Conservation (phyloP, 2,329 filamentous ascomycete species). For the Diaporthe sp. region DNA sequence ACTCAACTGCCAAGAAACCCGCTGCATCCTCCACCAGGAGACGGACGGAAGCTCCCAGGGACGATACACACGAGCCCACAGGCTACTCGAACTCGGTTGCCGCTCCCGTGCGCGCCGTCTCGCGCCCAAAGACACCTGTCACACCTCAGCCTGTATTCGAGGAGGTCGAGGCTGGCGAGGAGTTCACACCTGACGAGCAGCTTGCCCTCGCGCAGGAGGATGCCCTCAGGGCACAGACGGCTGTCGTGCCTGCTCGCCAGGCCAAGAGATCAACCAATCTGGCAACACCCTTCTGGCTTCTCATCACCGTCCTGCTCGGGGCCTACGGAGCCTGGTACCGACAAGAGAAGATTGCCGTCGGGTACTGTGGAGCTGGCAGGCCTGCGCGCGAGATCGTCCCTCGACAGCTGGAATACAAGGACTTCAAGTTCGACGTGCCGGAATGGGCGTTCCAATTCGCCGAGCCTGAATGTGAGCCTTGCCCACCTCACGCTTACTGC, state of each 20-base stretch:
- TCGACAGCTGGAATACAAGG: slow-evolving; percentile 51
- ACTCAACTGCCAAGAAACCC: slow-evolving; percentile 51
- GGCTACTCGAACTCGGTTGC: slow-evolving; percentile 69
- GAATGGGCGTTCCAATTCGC: slow-evolving; percentile 76
- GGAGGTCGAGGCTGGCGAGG: slow-evolving; percentile 78
- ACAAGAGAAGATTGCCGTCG: slow-evolving; percentile 95
- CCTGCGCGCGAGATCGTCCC: slow-evolving; percentile 64
- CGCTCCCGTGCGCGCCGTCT: slow-evolving; percentile 58
- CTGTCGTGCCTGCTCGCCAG: slow-evolving; percentile 52
- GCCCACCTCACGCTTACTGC: slow-evolving; percentile 91
- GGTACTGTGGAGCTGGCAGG: slow-evolving; percentile 89
- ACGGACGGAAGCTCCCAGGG: slow-evolving; percentile 54
- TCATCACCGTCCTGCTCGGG: slow-evolving; percentile 76
- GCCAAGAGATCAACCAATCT: slow-evolving; percentile 56
- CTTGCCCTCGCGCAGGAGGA: slow-evolving; percentile 81
- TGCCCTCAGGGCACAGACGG: slow-evolving; percentile 62
- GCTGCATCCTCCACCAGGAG: slow-evolving; percentile 55
- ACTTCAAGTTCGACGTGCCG: slow-evolving; percentile 68
- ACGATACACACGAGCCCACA: slow-evolving; percentile 62
- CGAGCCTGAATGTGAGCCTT: slow-evolving; percentile 87
- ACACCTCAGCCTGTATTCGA: slow-evolving; percentile 40
- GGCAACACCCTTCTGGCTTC: slow-evolving; percentile 75
- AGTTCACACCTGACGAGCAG: slow-evolving; percentile 93
- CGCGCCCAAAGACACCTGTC: slow-evolving; percentile 48
- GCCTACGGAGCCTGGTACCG: slow-evolving; percentile 86